Evolutionary conservation across 2,329 filamentous ascomycete species (phyloP).

Genomic region (Phaeosphaeriaceae sp.): DNA sequence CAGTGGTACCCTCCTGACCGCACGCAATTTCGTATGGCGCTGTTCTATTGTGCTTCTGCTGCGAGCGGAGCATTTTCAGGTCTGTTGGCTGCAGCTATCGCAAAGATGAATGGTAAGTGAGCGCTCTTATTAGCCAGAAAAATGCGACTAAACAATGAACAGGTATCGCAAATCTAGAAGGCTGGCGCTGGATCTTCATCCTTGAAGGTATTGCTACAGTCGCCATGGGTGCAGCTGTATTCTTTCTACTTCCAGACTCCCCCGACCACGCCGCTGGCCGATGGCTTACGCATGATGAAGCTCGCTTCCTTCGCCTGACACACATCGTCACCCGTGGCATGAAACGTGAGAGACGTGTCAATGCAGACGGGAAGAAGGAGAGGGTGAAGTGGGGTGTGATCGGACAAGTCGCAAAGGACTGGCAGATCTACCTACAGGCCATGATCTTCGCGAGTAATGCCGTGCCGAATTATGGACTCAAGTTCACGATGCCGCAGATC

Average conservation of each 20-base stretch:
- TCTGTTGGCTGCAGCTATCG: constrained; percentile 50
- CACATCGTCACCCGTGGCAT: constrained; percentile 19
- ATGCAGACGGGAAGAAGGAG: constrained; percentile 23
- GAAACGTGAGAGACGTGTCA: constrained; percentile 12
- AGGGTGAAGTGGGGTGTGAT: constrained; percentile 20
- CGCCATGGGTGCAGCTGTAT: constrained; percentile 28
- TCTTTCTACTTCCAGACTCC: constrained; percentile 34
- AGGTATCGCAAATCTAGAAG: constrained; percentile 7
- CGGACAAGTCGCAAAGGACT: constrained; percentile 54
- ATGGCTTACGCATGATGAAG: constrained; percentile 38
- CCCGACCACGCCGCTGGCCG: constrained; percentile 23
- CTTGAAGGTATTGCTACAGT: constrained; percentile 50
- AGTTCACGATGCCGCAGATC: constrained; percentile 27
- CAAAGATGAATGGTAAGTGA: constrained; percentile 47
- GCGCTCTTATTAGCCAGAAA: not conserved
- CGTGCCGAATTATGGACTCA: constrained; percentile 46
- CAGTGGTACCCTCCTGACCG: constrained; percentile 47
- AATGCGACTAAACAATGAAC: constrained; percentile 40
- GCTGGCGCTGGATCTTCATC: constrained; percentile 56
- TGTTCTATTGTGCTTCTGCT: constrained; percentile 48
- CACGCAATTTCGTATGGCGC: constrained; percentile 41
- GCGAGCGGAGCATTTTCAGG: constrained; percentile 52
- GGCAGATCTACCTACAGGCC: constrained; percentile 56
- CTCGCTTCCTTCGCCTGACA: constrained; percentile 30
- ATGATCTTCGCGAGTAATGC: constrained; percentile 45